Conservation (phyloP, 2,329 filamentous ascomycete species). For the Leptodontidium sp. region DNA sequence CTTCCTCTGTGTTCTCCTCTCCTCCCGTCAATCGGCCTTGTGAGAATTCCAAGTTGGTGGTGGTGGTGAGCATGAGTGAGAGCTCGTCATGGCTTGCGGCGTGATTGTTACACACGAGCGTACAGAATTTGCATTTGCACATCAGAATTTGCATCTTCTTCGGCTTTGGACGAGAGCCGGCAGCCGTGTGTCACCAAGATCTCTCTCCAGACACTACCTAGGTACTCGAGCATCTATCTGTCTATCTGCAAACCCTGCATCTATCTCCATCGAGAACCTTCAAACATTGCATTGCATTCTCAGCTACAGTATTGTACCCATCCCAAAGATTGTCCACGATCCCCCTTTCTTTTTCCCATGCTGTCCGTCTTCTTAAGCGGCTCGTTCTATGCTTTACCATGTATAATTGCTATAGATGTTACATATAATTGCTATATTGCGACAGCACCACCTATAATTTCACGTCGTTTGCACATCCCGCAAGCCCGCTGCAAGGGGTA, state of each 20-base stretch:
- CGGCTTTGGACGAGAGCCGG: background rate
- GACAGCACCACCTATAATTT: constrained; percentile 1
- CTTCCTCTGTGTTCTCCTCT: background rate
- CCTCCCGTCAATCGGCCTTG: constrained; percentile 10
- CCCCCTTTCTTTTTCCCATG: constrained; percentile 5
- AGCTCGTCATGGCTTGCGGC: constrained; percentile 1
- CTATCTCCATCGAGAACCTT: too few species aligned
- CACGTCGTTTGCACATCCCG: constrained; percentile 11
- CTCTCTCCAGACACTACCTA: background rate
- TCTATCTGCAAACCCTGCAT: background rate
- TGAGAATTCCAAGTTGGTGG: too few species aligned
- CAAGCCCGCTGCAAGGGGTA: background rate
- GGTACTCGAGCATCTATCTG: background rate
- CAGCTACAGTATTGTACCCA: background rate
- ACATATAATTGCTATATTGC: background rate
- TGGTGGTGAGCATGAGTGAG: constrained; percentile 16
- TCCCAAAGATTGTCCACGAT: constrained; percentile 5
- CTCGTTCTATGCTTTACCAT: constrained; percentile 1
- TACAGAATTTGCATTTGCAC: background rate
- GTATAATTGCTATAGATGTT: constrained; percentile 10
- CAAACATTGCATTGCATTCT: background rate
- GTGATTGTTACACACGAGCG: constrained; percentile 12
- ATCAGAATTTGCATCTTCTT: constrained; percentile 9
- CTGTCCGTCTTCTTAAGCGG: constrained; percentile 14
- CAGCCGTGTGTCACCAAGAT: constrained; percentile 22